A percentile compares a stretch with the other conserved stretches of the same genome.
Conservation (phyloP, 83 land plant genomes). For the Picea abies region DNA sequence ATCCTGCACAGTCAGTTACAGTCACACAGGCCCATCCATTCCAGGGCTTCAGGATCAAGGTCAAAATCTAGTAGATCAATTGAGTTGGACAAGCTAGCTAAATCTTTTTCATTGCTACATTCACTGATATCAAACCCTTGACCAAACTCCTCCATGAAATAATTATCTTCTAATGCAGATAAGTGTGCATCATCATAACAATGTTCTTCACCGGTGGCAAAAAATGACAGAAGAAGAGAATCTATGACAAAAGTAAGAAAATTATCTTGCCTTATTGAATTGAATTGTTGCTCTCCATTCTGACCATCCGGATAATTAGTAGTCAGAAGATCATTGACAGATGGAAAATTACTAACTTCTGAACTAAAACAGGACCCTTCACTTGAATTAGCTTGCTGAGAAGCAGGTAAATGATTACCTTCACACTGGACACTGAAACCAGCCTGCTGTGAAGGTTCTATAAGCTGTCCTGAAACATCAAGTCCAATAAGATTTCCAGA, state of each 20-base stretch:
- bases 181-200: background rate
- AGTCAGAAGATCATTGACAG: background rate
- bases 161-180: background rate
- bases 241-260: background rate
- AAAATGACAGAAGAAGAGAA: background rate
- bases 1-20: background rate
- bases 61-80: background rate
- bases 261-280: background rate
- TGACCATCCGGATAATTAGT: background rate
- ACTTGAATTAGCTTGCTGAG: background rate
- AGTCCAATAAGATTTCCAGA: too few relatives aligned
- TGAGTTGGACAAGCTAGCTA: background rate
- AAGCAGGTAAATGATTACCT: background rate
- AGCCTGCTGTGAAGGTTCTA: too few relatives aligned
- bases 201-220: background rate
- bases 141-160: slow-evolving; percentile 7
- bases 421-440: background rate
- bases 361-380: background rate
- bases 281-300: background rate
- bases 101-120: background rate
- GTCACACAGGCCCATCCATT: background rate
- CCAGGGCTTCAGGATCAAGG: slow-evolving; percentile 11
- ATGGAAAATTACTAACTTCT: background rate
- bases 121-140: background rate
- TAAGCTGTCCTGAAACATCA: too few relatives aligned